These are phyloP conservation scores for Gigaspora rosea DNA, from an alignment of 192 early-diverging fungal species.

Conservation along the genomic window DNA sequence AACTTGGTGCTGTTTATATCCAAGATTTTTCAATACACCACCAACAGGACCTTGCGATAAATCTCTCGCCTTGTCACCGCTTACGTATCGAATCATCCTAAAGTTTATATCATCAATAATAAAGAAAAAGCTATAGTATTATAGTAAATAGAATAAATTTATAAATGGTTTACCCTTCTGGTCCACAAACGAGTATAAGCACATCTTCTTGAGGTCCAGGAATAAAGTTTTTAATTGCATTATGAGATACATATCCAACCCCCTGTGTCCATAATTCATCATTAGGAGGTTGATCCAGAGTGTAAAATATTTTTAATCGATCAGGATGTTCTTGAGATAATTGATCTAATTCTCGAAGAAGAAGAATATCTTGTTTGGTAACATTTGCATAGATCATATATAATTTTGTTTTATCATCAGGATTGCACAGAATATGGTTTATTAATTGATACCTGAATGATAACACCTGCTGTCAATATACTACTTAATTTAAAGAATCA, in stretches of 20 bases:
- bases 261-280: conserved; percentile 67
- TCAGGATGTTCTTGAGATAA: conserved; percentile 59
- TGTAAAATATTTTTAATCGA: conserved; percentile 67
- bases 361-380: conserved; percentile 67
- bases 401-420: conserved; percentile 70
- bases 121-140: conserved; percentile 31
- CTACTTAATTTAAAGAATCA: not conserved
- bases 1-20: conserved; percentile 71
- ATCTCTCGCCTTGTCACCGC: conserved; percentile 81
- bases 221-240: conserved; percentile 68
- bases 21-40: conserved; percentile 83
- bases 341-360: conserved; percentile 64
- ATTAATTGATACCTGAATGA: conserved; percentile 58
- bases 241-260: conserved; percentile 73
- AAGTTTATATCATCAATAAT: conserved; percentile 46
- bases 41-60: conserved; percentile 80
- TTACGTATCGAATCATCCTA: conserved; percentile 68
- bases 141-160: conserved; percentile 28
- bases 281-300: conserved; percentile 59
- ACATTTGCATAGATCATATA: conserved; percentile 73
- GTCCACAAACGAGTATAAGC: conserved; percentile 58
- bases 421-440: conserved; percentile 60
- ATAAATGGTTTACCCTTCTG: conserved; percentile 43
- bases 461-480: not conserved
- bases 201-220: conserved; percentile 56